phyloP scores from a whole-genome alignment of 371 early-diverging fungal species.

The Mortierella sp. region DNA sequence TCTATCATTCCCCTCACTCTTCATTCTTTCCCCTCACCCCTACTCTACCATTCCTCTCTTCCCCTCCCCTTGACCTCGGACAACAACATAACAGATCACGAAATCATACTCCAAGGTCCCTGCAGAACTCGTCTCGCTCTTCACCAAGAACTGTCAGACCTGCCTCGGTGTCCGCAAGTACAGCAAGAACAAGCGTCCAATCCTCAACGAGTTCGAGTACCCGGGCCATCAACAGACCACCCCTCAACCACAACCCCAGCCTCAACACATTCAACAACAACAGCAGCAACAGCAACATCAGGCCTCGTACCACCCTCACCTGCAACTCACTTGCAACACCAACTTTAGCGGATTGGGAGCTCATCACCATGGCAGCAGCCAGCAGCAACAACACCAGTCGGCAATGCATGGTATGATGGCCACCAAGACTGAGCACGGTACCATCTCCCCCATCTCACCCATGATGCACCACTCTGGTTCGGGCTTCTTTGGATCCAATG shows the following conservation, averaged over 20 bases:
- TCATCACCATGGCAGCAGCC: neutral
- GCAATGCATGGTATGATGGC: slow-evolving; percentile 19
- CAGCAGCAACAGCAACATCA: slow-evolving; percentile 22
- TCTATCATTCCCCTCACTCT: neutral
- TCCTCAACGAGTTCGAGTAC: slow-evolving; percentile 56
- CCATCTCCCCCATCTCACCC: slow-evolving; percentile 52
- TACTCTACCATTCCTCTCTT: neutral
- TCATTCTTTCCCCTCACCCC: neutral
- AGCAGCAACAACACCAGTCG: slow-evolving; percentile 14
- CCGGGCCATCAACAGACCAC: slow-evolving; percentile 24
- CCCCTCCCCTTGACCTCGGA: neutral
- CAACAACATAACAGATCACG: slow-evolving; percentile 41
- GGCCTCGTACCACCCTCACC: slow-evolving; percentile 17
- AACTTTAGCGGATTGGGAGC: slow-evolving; percentile 7
- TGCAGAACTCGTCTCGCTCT: slow-evolving; percentile 55
- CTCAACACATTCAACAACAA: slow-evolving; percentile 21
- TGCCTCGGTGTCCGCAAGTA: slow-evolving; percentile 56
- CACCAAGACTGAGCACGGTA: slow-evolving; percentile 31
- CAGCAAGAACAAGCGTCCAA: slow-evolving; percentile 56
- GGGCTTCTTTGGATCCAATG: slow-evolving; percentile 37
- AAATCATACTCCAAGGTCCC: slow-evolving; percentile 57
- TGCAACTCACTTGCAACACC: slow-evolving; percentile 48
- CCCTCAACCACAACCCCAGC: slow-evolving; percentile 16
- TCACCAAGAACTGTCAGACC: slow-evolving; percentile 58
- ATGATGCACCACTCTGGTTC: slow-evolving; percentile 41